A percentile compares a stretch with the other conserved stretches of the same genome.
phyloP scores from a whole-genome alignment of 2,329 filamentous ascomycete species.

The Fonsecaea pedrosoi region DNA sequence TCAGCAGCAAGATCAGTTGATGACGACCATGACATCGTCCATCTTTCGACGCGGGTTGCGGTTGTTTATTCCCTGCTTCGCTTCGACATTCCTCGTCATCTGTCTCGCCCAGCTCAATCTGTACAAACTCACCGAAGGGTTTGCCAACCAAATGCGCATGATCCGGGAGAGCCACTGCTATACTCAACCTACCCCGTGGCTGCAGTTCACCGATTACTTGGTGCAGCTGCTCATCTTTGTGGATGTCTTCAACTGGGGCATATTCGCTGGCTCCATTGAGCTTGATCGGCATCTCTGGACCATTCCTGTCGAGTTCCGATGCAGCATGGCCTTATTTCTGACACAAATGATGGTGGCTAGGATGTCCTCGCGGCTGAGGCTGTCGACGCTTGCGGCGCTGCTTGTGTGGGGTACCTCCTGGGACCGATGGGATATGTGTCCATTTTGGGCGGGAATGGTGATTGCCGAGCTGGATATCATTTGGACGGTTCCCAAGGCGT shows the following conservation, averaged over 20 bases:
- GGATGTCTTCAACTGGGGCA: constrained; percentile 38
- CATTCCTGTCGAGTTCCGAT: constrained; percentile 55
- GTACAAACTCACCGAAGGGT: constrained; percentile 35
- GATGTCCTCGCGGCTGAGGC: constrained; percentile 26
- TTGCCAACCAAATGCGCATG: constrained; percentile 34
- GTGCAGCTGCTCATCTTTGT: constrained; percentile 37
- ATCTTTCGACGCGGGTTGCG: constrained; percentile 54
- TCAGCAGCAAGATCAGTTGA: constrained; percentile 47
- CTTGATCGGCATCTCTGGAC: constrained; percentile 55
- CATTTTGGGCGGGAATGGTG: constrained; percentile 38
- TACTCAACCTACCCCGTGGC: constrained; percentile 29
- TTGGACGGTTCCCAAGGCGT: constrained; percentile 39
- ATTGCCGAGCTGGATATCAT: constrained; percentile 36
- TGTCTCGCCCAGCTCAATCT: constrained; percentile 43
- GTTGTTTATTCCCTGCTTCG: constrained; percentile 50
- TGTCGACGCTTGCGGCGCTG: constrained; percentile 22
- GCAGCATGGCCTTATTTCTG: constrained; percentile 45
- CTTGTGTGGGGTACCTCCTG: constrained; percentile 40
- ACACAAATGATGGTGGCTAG: constrained; percentile 30
- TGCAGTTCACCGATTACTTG: constrained; percentile 35
- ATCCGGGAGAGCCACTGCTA: constrained; percentile 36
- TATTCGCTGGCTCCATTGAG: constrained; percentile 37
- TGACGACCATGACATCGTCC: constrained; percentile 50
- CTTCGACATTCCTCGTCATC: constrained; percentile 49
- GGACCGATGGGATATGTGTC: constrained; percentile 53